Evolutionary conservation across 805 yeast species (phyloP).

Genomic region (Candida berthetii): DNA sequence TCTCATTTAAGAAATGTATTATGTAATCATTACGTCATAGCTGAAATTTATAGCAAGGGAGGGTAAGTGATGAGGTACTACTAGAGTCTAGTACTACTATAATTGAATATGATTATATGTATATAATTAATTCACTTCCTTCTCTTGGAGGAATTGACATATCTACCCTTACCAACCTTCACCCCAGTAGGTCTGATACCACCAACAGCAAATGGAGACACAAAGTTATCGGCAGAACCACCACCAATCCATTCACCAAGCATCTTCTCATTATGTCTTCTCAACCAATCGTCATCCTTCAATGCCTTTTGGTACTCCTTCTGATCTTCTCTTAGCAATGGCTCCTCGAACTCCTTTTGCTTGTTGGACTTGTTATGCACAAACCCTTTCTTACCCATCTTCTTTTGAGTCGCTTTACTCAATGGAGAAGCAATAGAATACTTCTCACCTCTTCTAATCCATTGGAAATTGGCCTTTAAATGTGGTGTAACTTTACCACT

Average conservation of each 20-base stretch:
- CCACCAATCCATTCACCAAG: constrained; percentile 90
- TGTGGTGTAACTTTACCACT: constrained; percentile 86
- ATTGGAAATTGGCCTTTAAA: constrained; percentile 84
- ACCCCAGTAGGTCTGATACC: constrained; percentile 64
- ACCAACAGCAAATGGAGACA: constrained; percentile 78
- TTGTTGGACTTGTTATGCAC: constrained; percentile 61
- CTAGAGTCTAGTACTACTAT: too few relatives aligned
- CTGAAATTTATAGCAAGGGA: too few relatives aligned
- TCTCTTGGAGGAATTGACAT: constrained; percentile 60
- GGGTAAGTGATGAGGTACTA: too few relatives aligned
- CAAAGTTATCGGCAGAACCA: constrained; percentile 81
- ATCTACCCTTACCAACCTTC: constrained; percentile 79
- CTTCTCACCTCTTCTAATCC: constrained; percentile 85
- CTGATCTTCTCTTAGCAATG: constrained; percentile 85
- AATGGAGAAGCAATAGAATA: constrained; percentile 85
- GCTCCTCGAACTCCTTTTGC: constrained; percentile 42
- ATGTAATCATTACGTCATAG: too few relatives aligned
- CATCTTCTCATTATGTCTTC: constrained; percentile 79
- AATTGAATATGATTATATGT: neutral
- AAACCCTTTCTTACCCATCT: constrained; percentile 72
- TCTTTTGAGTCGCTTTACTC: constrained; percentile 65
- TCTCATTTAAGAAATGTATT: too few relatives aligned
- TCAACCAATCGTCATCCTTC: constrained; percentile 83
- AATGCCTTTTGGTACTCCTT: constrained; percentile 86
- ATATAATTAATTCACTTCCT: constrained; percentile 13